Percentiles rank a stretch among this genome's conserved stretches.
These are phyloP conservation scores for Urtica urens DNA, from an alignment of 306 rosid species.

Conservation along the genomic window DNA sequence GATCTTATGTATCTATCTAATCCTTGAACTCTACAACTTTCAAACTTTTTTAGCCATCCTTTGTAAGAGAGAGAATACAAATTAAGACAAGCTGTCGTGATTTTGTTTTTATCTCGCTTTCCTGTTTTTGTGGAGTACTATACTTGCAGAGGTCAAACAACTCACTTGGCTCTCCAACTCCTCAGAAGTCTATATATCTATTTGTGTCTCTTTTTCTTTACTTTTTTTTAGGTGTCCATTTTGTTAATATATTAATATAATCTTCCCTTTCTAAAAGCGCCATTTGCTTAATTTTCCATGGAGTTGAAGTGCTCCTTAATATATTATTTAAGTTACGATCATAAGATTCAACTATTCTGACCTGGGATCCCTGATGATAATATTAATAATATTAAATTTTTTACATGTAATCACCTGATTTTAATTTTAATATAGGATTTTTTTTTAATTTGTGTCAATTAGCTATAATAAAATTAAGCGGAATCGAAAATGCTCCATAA, in stretches of 20 bases:
- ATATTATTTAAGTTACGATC: too few relatives aligned
- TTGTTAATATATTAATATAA: not conserved
- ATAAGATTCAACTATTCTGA: not conserved
- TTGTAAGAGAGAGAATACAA: too few relatives aligned
- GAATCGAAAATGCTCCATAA: too few relatives aligned
- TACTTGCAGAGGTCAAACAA: not conserved
- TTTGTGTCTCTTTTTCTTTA: not conserved
- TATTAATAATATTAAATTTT: not conserved
- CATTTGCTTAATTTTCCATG: not conserved
- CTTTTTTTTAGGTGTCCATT: not conserved
- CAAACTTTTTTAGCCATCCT: too few relatives aligned
- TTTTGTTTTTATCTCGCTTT: not conserved
- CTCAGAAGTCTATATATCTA: not conserved
- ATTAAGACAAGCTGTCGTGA: not conserved
- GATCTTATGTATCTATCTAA: too few relatives aligned
- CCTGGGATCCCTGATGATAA: not conserved
- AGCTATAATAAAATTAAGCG: too few relatives aligned
- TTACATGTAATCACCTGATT: too few relatives aligned
- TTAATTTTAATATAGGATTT: too few relatives aligned
- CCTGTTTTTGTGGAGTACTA: not conserved
- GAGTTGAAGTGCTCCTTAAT: not conserved
- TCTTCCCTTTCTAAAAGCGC: too few relatives aligned
- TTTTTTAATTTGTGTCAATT: too few relatives aligned
- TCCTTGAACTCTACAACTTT: too few relatives aligned
- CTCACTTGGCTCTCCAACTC: slow-evolving; percentile 5